Conservation (phyloP, 306 rosid species). For the Dalbergia cochinchinensis region DNA sequence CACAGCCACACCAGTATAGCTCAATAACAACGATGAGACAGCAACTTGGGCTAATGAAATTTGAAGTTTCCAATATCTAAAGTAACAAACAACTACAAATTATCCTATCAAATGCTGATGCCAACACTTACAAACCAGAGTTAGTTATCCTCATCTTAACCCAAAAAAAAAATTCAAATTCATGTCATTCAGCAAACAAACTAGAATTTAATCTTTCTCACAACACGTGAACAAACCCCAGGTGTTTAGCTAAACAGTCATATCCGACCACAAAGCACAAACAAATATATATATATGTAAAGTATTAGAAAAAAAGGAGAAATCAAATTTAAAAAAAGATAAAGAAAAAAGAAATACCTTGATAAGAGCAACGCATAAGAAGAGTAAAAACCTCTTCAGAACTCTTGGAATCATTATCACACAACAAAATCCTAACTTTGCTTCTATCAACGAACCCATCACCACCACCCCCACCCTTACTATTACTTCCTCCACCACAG, state of each 20-base stretch:
- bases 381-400: slow-evolving; percentile 83
- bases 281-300: neutral
- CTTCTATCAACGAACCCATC: slow-evolving; percentile 94
- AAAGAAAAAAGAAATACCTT: slow-evolving; percentile 56
- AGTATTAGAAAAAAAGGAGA: no score
- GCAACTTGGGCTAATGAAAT: neutral
- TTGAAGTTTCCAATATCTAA: neutral
- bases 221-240: no score
- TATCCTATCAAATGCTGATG: neutral
- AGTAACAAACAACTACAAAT: neutral
- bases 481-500: slow-evolving; percentile 39
- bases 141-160: neutral
- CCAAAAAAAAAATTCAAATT: slow-evolving; percentile 1
- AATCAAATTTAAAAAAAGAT: neutral
- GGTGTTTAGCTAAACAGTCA: neutral
- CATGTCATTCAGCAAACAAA: neutral
- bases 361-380: slow-evolving; percentile 88
- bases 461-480: slow-evolving; percentile 41
- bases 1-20: neutral
- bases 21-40: neutral
- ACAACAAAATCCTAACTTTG: slow-evolving; percentile 90
- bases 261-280: neutral
- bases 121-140: neutral
- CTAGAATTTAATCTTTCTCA: no score
- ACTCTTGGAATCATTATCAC: slow-evolving; percentile 83